Base-by-base conservation (phyloP, 371 early-diverging fungal species). In the Rhizopus sp. region DNA sequence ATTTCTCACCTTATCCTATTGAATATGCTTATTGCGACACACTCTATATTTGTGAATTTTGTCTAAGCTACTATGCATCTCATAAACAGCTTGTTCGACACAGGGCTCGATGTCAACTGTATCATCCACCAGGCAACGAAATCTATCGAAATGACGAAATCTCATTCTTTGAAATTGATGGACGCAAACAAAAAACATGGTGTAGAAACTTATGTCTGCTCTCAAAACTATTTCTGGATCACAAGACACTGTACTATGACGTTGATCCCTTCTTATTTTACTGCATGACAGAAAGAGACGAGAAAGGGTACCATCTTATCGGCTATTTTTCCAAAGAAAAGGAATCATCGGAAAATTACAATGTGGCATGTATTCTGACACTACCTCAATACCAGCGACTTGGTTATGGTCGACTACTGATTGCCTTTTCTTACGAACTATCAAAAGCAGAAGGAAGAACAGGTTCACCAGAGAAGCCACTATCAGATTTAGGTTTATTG, bases 251-350 rank as follows among this genome's bases (percentile, higher is more conserved):
- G 8, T 98, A 95, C 70, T 99, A 98, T 71, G 99, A 99, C 70
- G 95, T 99, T 12, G 99, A 99, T 64, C 98, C 98, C 1, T 99
- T 99, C 72, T 67, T 99, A 62, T 99, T 98, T 72, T 99, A 99
- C 73, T 86, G 98, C 40, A 87, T 96, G 92, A 93, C 94, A 8
- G 66, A 83, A 54, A 77, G 84, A 32, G 94, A 96, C 63, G 88
- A 86, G 37, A 70, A 82, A 35, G 96, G 96, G 7, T 90, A 83
- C 57, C 94, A 98, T 66, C 78, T 99, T 30, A 93, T 99, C 38
- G 99, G 99, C 5, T 99, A 99, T 72, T 99, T 99, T 73, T 95
- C 95, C 51, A 99, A 99, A 77, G 99, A 99, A 68, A 98, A 98
- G 75, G 93, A 94, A 64, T 93, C 95, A 6, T 76, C 91, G 7